Conservation (phyloP, 139 green algal genomes). For the Astrephomene gubernaculifera region DNA sequence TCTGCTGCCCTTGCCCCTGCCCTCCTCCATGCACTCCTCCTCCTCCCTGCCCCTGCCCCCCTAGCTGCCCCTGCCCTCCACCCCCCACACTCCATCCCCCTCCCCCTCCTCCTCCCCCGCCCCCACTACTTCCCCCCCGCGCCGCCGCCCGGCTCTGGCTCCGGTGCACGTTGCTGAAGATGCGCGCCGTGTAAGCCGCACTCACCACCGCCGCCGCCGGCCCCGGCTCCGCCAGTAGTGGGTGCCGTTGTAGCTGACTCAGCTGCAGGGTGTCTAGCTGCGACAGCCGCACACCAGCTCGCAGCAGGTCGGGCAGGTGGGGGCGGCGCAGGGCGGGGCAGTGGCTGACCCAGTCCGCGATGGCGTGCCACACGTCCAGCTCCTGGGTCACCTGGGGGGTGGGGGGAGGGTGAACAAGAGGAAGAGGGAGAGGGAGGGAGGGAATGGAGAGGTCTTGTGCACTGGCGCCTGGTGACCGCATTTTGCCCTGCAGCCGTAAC, state of each 20-base stretch:
- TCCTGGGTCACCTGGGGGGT: not conserved
- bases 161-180: conserved; percentile 28
- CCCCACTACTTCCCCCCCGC: not conserved
- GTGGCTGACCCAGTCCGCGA: conserved; percentile 14
- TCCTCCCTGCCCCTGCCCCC: not conserved
- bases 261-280: conserved; percentile 27
- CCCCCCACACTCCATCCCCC: too few species aligned
- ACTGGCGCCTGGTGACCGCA: too few species aligned
- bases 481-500: too few species aligned
- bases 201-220: conserved; percentile 10
- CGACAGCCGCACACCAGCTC: conserved; percentile 14
- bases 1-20: not conserved
- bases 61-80: not conserved
- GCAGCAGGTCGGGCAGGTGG: conserved; percentile 17
- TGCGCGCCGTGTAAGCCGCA: conserved; percentile 21
- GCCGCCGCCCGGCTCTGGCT: not conserved
- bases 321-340: not conserved
- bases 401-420: not conserved
- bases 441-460: not conserved
- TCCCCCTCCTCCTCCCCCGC: too few species aligned
- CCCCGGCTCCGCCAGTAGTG: conserved; percentile 16
- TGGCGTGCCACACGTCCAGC: conserved; percentile 41
- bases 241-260: conserved; percentile 12
- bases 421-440: not conserved
- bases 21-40: not conserved